A percentile compares a stretch with the other conserved stretches of the same genome.
These are phyloP conservation scores for Colletotrichum costaricense DNA, from an alignment of 2,329 filamentous ascomycete genomes.

Conservation along the genomic window DNA sequence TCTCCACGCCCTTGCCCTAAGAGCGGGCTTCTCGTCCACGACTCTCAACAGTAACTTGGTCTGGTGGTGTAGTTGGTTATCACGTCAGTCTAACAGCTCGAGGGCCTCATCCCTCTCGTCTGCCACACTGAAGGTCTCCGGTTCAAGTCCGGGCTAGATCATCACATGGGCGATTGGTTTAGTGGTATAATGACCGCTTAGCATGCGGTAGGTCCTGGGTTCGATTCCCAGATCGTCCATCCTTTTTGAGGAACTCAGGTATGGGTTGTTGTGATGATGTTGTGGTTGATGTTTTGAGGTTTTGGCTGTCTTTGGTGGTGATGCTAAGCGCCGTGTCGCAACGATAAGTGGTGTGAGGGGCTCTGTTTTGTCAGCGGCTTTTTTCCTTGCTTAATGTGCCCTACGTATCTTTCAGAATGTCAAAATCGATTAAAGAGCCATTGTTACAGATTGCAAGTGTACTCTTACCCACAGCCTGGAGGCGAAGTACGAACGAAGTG, in stretches of 20 bases:
- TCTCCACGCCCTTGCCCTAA: too few relatives aligned
- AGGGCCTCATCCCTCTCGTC: neutral
- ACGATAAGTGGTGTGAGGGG: too few relatives aligned
- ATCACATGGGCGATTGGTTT: constrained; percentile 29
- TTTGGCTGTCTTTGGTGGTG: neutral
- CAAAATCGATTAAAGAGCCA: too few relatives aligned
- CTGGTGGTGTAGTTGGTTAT: constrained; percentile 56
- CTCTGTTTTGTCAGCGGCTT: too few relatives aligned
- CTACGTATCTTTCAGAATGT: too few relatives aligned
- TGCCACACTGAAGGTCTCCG: constrained; percentile 34
- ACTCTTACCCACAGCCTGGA: too few relatives aligned
- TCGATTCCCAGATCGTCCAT: constrained; percentile 34
- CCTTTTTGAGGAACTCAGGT: neutral
- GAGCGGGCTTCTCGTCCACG: too few relatives aligned
- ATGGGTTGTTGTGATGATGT: neutral
- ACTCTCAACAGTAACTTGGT: neutral
- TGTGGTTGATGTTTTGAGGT: neutral
- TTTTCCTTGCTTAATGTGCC: too few relatives aligned
- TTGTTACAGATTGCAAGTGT: too few relatives aligned
- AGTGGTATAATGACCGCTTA: constrained; percentile 35
- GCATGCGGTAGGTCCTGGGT: constrained; percentile 33
- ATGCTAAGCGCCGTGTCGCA: too few relatives aligned
- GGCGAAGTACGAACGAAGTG: too few relatives aligned
- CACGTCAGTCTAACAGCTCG: constrained; percentile 58
- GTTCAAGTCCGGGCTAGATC: constrained; percentile 35